phyloP scores from a whole-genome alignment of 1,284 basidiomycete species.

The Bondarzewia mesenterica region DNA sequence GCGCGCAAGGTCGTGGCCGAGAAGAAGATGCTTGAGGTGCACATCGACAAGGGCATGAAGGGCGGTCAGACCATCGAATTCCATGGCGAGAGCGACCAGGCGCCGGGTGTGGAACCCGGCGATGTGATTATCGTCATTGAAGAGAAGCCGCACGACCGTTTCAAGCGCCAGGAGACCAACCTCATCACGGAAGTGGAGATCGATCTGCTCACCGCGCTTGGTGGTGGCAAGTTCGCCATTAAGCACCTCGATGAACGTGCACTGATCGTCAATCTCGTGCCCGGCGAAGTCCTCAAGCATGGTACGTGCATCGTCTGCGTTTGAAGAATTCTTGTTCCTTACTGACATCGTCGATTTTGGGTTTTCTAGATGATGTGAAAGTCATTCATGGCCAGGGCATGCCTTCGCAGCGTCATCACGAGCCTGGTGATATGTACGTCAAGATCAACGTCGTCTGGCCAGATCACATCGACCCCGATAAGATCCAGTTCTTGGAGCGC shows the following conservation, averaged over 20 bases:
- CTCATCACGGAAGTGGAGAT: constrained; percentile 84
- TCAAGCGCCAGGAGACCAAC: constrained; percentile 93
- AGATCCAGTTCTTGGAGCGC: constrained; percentile 74
- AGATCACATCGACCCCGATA: constrained; percentile 63
- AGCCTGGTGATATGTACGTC: constrained; percentile 91
- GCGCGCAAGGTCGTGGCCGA: constrained; percentile 95
- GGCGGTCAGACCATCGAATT: constrained; percentile 95
- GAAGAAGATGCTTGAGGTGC: constrained; percentile 97
- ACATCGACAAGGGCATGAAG: constrained; percentile 99
- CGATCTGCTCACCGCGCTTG: constrained; percentile 91
- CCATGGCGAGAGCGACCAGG: constrained; percentile 93
- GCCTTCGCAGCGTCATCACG: constrained; percentile 97
- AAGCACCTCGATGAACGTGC: constrained; percentile 93
- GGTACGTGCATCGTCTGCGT: constrained; percentile 46
- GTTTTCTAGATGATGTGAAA: constrained; percentile 70
- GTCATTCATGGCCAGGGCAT: constrained; percentile 94
- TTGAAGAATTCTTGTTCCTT: not conserved
- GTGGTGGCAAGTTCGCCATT: constrained; percentile 86
- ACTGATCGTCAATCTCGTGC: constrained; percentile 77
- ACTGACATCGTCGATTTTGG: constrained; percentile 7
- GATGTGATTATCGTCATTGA: constrained; percentile 98
- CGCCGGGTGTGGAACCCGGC: constrained; percentile 84
- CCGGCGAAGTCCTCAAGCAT: constrained; percentile 92
- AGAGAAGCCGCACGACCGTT: constrained; percentile 88
- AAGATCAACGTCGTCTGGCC: constrained; percentile 90